These are phyloP conservation scores for Glonium stellatum DNA, from an alignment of 495 filamentous ascomycete genomes.

Conservation along the genomic window DNA sequence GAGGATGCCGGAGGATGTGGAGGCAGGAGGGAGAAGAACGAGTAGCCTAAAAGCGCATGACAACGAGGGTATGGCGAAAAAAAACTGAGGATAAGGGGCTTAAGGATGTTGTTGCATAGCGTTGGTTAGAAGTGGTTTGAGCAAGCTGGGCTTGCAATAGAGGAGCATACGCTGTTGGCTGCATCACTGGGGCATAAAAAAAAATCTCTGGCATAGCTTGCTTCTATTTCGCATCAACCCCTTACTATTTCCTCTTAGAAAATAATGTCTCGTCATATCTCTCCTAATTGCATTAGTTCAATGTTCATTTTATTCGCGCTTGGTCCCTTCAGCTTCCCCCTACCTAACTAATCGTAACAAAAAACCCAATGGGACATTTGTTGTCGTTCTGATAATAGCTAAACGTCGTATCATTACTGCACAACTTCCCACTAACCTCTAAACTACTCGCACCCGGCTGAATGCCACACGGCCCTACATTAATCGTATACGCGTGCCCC, in stretches of 20 bases:
- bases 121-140: no score
- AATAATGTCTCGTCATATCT: no score
- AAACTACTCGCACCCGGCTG: background rate
- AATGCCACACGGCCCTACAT: background rate
- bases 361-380: background rate
- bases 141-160: no score
- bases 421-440: background rate
- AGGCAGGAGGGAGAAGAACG: background rate
- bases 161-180: no score
- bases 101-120: background rate
- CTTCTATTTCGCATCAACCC: no score
- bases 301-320: no score
- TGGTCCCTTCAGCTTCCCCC: background rate
- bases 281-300: no score
- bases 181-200: no score
- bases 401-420: background rate
- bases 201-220: no score
- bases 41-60: background rate
- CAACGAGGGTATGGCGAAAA: background rate
- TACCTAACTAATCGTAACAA: background rate
- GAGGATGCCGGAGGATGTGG: constrained; percentile 3
- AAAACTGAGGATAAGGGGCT: background rate
- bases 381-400: background rate
- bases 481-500: constrained; percentile 14
- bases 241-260: no score